Base-by-base conservation (phyloP, 1,284 basidiomycete species). In the Golubevia sp. region DNA sequence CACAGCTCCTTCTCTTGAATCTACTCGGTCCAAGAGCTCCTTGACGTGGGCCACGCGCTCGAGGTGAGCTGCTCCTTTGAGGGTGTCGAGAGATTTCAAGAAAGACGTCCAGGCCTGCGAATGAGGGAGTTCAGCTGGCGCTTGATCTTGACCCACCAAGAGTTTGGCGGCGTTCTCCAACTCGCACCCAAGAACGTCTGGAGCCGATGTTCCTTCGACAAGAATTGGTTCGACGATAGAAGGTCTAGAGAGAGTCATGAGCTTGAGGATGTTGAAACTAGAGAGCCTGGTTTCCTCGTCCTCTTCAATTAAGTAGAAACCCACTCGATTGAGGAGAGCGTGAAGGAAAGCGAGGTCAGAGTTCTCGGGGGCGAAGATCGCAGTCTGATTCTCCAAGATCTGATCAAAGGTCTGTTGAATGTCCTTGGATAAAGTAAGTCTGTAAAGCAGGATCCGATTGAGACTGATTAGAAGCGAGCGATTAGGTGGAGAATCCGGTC, bases 21-120 rank as follows among this genome's bases (percentile, higher is more conserved):
- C 74, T 34, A 54, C 55, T 4, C 64, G 66, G 18, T 64, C 65
- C 20, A 76, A 59, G 24, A 68, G 63, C 15, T 66, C 62, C 25
- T 70, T 64, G 21, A 79, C 55, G 54, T 72, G 64, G 25, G 67
- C 65, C 2, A 76, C 53, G 13, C 76, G 66, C 21, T 79, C 75
- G 53, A 72, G 62, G 34, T 76, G 74, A 2, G 73, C 66, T 7
- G 71, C 72, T 8, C 70, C 66, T 30, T 67, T 68, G 26, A 76
- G 51, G 0, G 71, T 69, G 8, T 75, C 74, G 23, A 59, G 50
- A 15, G 61, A 65, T 53, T 71, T 76, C 30, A 67, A 55, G 48
- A 69, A 68, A 57, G 62, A 63, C 27, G 61, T 57, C 73, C 68
- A 73, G 5, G 66, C 64, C 6, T 57, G 49, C 2, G 67, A 62